A percentile compares a stretch with the other conserved stretches of the same genome.
phyloP scores from a whole-genome alignment of 2,329 filamentous ascomycete species.

The Penicillium concentricum region DNA sequence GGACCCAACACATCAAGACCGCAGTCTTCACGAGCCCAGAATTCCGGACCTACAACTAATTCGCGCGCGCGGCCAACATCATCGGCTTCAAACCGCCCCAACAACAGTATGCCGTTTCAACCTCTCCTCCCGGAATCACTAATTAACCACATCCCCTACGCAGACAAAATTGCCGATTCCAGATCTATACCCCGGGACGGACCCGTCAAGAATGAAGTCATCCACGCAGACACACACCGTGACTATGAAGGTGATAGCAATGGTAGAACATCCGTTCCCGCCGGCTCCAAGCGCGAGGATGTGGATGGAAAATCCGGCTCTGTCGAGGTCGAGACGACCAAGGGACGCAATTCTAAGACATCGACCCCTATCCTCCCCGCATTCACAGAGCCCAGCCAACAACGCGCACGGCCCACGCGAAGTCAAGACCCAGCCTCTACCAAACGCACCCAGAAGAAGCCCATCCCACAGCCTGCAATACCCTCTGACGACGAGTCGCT shows the following conservation, averaged over 20 bases:
- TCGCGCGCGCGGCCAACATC: conserved; percentile 60
- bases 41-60: conserved; percentile 62
- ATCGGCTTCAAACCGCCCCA: conserved; percentile 61
- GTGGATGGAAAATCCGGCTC: conserved; percentile 32
- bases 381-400: conserved; percentile 36
- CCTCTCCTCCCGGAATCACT: conserved; percentile 26
- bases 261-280: conserved; percentile 15
- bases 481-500: conserved; percentile 44
- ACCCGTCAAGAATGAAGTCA: conserved; percentile 27
- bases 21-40: conserved; percentile 69
- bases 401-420: conserved; percentile 36
- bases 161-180: conserved; percentile 47
- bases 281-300: conserved; percentile 38
- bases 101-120: conserved; percentile 47
- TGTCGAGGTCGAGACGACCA: conserved; percentile 35
- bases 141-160: conserved; percentile 20
- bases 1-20: conserved; percentile 61
- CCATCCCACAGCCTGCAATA: conserved; percentile 27
- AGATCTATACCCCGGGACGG: conserved; percentile 56
- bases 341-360: conserved; percentile 42
- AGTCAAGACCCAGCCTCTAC: conserved; percentile 33
- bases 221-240: conserved; percentile 40
- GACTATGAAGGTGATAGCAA: conserved; percentile 27
- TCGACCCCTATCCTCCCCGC: conserved; percentile 41
- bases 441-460: conserved; percentile 40